These are phyloP conservation scores for Fusarium denticulatum DNA, from an alignment of 2,329 filamentous ascomycete genomes.

Conservation along the genomic window DNA sequence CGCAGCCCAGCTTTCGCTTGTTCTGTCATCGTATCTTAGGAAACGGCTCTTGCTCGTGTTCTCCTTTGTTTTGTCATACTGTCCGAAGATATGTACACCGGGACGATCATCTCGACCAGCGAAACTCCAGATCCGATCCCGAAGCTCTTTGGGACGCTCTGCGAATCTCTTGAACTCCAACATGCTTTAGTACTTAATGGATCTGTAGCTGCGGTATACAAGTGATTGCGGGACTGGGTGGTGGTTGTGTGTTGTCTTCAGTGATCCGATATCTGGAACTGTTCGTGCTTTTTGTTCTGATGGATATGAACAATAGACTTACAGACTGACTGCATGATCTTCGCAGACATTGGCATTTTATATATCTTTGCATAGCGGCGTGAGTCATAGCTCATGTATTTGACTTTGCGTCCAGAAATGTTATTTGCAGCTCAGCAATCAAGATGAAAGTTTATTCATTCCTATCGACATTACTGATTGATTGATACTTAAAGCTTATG, in stretches of 20 bases:
- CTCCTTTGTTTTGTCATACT: rapidly evolving
- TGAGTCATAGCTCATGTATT: not conserved
- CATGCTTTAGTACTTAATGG: not conserved
- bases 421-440: not conserved
- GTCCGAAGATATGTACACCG: constrained; percentile 3
- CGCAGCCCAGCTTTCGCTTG: not conserved
- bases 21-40: no score
- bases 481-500: no score
- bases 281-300: not conserved
- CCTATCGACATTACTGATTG: not conserved
- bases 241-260: not conserved
- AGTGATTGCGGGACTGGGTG: not conserved
- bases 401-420: not conserved
- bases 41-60: no score
- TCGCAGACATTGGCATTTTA: not conserved
- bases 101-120: not conserved
- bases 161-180: not conserved
- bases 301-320: no score
- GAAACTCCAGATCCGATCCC: constrained; percentile 7
- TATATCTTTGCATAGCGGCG: not conserved
- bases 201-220: not conserved
- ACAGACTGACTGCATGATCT: not conserved
- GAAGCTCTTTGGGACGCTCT: not conserved
- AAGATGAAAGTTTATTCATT: not conserved
- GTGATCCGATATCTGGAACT: not conserved